phyloP scores from a whole-genome alignment of 2,329 filamentous ascomycete species.

The Pestalotiopsis sp. region DNA sequence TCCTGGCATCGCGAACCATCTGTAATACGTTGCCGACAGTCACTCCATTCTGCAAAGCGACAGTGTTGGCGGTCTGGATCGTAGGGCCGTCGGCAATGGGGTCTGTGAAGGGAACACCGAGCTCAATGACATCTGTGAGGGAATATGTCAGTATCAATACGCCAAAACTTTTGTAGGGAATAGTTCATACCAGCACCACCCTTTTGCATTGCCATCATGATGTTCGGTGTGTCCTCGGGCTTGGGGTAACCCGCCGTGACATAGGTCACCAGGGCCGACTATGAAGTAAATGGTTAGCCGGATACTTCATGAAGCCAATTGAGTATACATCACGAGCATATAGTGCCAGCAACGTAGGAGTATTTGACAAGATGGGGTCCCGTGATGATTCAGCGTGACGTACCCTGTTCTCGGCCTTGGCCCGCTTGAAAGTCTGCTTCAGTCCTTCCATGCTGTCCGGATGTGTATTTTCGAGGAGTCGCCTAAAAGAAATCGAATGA shows the following conservation, averaged over 20 bases:
- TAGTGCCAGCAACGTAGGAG: not conserved
- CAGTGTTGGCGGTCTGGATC: slow-evolving; percentile 93
- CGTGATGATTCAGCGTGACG: slow-evolving; percentile 28
- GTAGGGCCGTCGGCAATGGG: slow-evolving; percentile 97
- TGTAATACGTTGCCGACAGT: slow-evolving; percentile 78
- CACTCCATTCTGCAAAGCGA: slow-evolving; percentile 86
- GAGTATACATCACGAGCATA: not conserved
- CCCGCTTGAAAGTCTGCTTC: slow-evolving; percentile 61
- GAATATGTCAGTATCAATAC: not conserved
- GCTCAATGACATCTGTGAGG: slow-evolving; percentile 81
- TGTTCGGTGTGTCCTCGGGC: slow-evolving; percentile 78
- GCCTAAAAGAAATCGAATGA: not conserved
- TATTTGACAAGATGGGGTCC: not conserved
- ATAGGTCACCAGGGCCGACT: slow-evolving; percentile 91
- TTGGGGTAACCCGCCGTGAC: slow-evolving; percentile 93
- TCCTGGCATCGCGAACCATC: slow-evolving; percentile 81
- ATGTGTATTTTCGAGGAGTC: not conserved
- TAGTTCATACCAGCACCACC: slow-evolving; percentile 77
- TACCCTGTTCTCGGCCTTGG: slow-evolving; percentile 63
- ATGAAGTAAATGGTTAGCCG: slow-evolving; percentile 20
- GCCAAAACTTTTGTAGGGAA: not conserved
- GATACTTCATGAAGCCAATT: not conserved
- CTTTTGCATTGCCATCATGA: slow-evolving; percentile 87
- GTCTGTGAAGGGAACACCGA: slow-evolving; percentile 96
- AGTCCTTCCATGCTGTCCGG: slow-evolving; percentile 54